A percentile compares a stretch with the other conserved stretches of the same genome.
Evolutionary conservation across 495 filamentous ascomycete species (phyloP).

Genomic region (Tetracladium setigerum): DNA sequence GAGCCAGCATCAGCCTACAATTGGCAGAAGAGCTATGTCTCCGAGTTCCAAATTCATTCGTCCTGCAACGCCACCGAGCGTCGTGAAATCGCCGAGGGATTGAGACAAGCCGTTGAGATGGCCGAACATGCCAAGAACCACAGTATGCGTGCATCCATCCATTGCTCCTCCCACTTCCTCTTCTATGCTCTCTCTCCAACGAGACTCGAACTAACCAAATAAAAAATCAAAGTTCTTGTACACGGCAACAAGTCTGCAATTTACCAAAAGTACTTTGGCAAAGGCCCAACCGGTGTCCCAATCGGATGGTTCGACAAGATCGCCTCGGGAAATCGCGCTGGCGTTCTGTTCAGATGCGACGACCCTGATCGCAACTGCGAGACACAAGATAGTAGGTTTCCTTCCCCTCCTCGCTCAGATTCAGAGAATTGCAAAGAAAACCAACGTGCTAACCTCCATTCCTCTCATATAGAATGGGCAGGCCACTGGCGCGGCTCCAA

Average conservation of each 20-base stretch:
- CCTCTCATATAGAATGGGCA: slow-evolving; percentile 34
- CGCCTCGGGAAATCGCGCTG: slow-evolving; percentile 35
- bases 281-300: slow-evolving; percentile 36
- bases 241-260: slow-evolving; percentile 41
- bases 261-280: slow-evolving; percentile 52
- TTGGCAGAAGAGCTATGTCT: background rate
- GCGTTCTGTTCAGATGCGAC: slow-evolving; percentile 48
- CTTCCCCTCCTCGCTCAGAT: background rate
- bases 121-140: slow-evolving; percentile 40
- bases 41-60: slow-evolving; percentile 38
- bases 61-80: slow-evolving; percentile 49
- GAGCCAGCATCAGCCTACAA: background rate
- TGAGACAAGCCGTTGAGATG: slow-evolving; percentile 39
- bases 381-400: slow-evolving; percentile 28
- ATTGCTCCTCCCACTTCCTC: background rate
- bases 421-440: too few relatives aligned
- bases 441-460: background rate
- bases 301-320: slow-evolving; percentile 47
- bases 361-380: slow-evolving; percentile 50
- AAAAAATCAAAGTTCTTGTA: slow-evolving; percentile 27
- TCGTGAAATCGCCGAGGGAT: slow-evolving; percentile 35
- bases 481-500: slow-evolving; percentile 55
- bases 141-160: background rate
- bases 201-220: background rate
- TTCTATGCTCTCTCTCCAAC: background rate